phyloP scores from a whole-genome alignment of 352 stramenopile species.

The Globisporangium paroecandrum region DNA sequence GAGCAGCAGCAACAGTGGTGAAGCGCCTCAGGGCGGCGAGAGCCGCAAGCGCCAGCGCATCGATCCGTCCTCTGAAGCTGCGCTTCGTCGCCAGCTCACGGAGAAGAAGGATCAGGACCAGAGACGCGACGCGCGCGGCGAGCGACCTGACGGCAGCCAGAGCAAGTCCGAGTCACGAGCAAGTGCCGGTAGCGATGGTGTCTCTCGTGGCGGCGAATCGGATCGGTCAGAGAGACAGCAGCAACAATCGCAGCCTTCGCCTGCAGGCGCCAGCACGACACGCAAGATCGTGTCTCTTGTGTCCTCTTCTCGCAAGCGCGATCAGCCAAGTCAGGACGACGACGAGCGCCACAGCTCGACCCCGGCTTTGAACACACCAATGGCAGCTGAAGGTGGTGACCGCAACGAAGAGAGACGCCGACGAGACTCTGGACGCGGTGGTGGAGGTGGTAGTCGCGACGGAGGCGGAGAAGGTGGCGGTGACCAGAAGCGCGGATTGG shows the following conservation, averaged over 20 bases:
- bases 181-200: neutral
- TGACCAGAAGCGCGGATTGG: conserved; percentile 20
- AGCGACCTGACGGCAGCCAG: conserved; percentile 1
- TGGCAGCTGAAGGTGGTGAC: conserved; percentile 4
- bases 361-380: neutral
- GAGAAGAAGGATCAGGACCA: conserved; percentile 61
- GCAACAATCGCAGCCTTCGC: neutral
- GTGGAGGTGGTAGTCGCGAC: conserved; percentile 4
- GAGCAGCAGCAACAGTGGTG: conserved; percentile 17
- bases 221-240: conserved; percentile 14
- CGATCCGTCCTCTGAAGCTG: conserved; percentile 55
- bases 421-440: conserved; percentile 10
- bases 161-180: conserved; percentile 1
- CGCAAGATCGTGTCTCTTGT: conserved; percentile 82
- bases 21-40: conserved; percentile 21
- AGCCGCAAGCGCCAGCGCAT: conserved; percentile 49
- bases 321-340: conserved; percentile 24
- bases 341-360: neutral
- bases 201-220: neutral
- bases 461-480: conserved; percentile 16
- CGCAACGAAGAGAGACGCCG: conserved; percentile 15
- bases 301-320: conserved; percentile 64
- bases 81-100: conserved; percentile 63
- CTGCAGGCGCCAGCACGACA: conserved; percentile 2
- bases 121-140: neutral